Base-by-base conservation (phyloP, 2,329 filamentous ascomycete species). In the Microdochium paspali region DNA sequence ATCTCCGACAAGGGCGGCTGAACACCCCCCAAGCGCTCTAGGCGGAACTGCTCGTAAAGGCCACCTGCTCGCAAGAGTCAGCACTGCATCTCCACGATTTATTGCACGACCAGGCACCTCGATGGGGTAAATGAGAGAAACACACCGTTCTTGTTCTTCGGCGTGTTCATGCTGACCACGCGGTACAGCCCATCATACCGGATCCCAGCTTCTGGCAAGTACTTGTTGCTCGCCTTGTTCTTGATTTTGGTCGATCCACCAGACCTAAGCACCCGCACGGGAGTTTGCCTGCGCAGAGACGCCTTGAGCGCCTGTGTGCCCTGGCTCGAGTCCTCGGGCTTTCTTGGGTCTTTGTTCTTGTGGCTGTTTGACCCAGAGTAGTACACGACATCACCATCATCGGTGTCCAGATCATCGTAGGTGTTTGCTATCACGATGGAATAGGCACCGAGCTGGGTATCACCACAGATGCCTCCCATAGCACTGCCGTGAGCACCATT, bases 401-500 rank as follows among this genome's bases (percentile, higher is more conserved):
- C 62, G 0, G 45, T n/a, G 46, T 65, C 58, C 3, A 61, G 44
- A 1, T 52, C 49, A 9, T 50, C 28, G 49, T 66, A 66, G 1
- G 53, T 46, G 24, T 20, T 28, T 0, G 73, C 72, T 7, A 83
- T 61, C 0, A 84, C 70, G 30, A 82, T 70, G 0, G 74, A 79
- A 44, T 67, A 76, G 0, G 77, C 74, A 1, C 79, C 79, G 1
- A 61, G 43, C 0, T 55, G 55, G 1, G 52, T 55, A 5, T 63
- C 63, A 3, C 79, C 77, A 20, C 60, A 68, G 30, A 84, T 82
- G 3, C 76, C 76, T 2, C 62, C 70, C 54, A 73, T 65, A 0
- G 63, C 51, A 1, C 60, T 51, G 2, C 75, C 77, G 52, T 82
- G 79, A 0, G 73, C 76, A 3, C 78, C 77, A 47, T 75, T 69